Percentiles rank a stretch among this genome's conserved stretches.
These are phyloP conservation scores for Solanum chmielewskii DNA, from an alignment of 257 asterid genomes.

Conservation along the genomic window DNA sequence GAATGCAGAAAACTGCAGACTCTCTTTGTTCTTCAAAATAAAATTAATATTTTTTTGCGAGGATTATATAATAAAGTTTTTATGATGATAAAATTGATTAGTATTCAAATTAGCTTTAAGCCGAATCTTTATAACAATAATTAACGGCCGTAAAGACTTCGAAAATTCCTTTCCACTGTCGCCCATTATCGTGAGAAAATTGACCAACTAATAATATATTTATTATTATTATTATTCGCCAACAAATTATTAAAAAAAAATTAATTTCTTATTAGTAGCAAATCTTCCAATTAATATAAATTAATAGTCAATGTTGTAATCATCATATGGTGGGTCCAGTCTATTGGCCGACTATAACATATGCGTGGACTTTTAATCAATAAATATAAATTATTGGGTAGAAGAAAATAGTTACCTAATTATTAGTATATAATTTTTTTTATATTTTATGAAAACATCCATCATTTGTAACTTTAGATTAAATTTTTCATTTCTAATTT, in stretches of 20 bases:
- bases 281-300: neutral
- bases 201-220: neutral
- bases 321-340: neutral
- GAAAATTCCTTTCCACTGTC: neutral
- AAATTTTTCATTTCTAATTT: no score
- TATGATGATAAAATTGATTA: neutral
- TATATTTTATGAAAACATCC: no score
- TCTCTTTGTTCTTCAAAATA: neutral
- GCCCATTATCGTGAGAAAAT: neutral
- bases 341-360: neutral
- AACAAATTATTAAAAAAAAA: neutral
- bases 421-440: no score
- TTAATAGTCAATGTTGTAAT: neutral
- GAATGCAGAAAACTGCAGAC: neutral
- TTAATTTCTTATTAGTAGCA: neutral
- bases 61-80: neutral
- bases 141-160: neutral
- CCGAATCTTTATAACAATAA: neutral
- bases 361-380: neutral
- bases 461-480: neutral
- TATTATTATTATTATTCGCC: neutral
- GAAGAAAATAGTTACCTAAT: neutral
- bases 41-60: neutral
- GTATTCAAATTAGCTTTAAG: neutral
- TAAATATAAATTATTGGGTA: neutral